These are phyloP conservation scores for Diophrys appendiculata DNA, from an alignment of 73 alveolate genomes.

Conservation along the genomic window DNA sequence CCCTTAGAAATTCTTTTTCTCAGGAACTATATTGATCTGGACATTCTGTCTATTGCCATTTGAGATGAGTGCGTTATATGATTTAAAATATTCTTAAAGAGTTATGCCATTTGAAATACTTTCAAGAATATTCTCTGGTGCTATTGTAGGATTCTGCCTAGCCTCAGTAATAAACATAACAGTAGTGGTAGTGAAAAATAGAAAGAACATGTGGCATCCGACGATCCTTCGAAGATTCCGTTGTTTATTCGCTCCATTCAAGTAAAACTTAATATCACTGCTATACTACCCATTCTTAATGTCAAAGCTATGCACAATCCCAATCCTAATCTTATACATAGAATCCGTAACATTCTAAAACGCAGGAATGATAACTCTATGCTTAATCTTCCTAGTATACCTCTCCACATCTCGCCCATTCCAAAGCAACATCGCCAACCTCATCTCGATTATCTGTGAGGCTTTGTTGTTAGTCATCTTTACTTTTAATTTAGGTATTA, in stretches of 20 bases:
- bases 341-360: too few relatives aligned
- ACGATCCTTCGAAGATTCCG: constrained; percentile 12
- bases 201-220: constrained; percentile 24
- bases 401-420: too few relatives aligned
- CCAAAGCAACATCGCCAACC: too few relatives aligned
- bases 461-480: too few relatives aligned
- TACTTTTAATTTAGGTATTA: too few relatives aligned
- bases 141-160: constrained; percentile 15
- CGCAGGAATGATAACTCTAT: too few relatives aligned
- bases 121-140: constrained; percentile 6
- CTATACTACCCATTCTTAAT: constrained; percentile 31
- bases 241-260: constrained; percentile 30
- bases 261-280: constrained; percentile 14
- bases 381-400: too few relatives aligned
- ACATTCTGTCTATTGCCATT: constrained; percentile 1
- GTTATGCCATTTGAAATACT: constrained; percentile 17
- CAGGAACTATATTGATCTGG: constrained; percentile 22
- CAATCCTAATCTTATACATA: too few relatives aligned
- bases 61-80: constrained; percentile 15
- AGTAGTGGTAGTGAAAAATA: constrained; percentile 15
- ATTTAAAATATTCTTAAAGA: not conserved
- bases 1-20: constrained; percentile 31
- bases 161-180: constrained; percentile 8
- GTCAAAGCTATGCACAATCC: too few relatives aligned
- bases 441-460: too few relatives aligned